Percentiles rank a stretch among this genome's conserved stretches.
Evolutionary conservation across 768 basidiomycete species (phyloP).

Genomic region (Leccinum variicolor): DNA sequence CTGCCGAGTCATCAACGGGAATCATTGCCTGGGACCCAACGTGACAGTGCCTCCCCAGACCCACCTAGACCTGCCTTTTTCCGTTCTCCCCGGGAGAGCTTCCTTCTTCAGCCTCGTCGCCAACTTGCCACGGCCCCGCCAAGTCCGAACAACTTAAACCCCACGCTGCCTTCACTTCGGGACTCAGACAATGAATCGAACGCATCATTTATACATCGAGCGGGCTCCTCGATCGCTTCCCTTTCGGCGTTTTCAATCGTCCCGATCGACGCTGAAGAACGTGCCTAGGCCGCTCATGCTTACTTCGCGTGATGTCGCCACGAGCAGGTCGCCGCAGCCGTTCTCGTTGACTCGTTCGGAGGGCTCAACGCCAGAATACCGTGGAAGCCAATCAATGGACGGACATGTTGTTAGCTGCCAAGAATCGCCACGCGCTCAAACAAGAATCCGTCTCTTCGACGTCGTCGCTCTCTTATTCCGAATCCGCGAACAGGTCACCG

Average conservation of each 20-base stretch:
- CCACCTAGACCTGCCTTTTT: constrained; percentile 59
- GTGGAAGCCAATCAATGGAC: constrained; percentile 45
- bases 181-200: constrained; percentile 21
- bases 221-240: constrained; percentile 40
- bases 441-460: constrained; percentile 61
- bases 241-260: constrained; percentile 39
- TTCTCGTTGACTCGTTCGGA: constrained; percentile 32
- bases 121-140: constrained; percentile 26
- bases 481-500: constrained; percentile 35
- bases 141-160: constrained; percentile 25
- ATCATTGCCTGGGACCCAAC: constrained; percentile 40
- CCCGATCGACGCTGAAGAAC: constrained; percentile 38
- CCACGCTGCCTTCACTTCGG: constrained; percentile 7
- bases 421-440: constrained; percentile 36
- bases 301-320: constrained; percentile 46
- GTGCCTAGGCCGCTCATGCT: constrained; percentile 69
- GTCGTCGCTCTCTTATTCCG: constrained; percentile 61
- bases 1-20: constrained; percentile 29
- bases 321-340: constrained; percentile 23
- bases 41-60: constrained; percentile 36
- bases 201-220: constrained; percentile 33
- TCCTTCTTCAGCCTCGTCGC: constrained; percentile 38
- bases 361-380: constrained; percentile 32
- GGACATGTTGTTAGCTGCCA: constrained; percentile 39
- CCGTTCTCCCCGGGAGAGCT: constrained; percentile 54